Conservation (phyloP, 768 basidiomycete species). For the Dacryopinax spathularia region DNA sequence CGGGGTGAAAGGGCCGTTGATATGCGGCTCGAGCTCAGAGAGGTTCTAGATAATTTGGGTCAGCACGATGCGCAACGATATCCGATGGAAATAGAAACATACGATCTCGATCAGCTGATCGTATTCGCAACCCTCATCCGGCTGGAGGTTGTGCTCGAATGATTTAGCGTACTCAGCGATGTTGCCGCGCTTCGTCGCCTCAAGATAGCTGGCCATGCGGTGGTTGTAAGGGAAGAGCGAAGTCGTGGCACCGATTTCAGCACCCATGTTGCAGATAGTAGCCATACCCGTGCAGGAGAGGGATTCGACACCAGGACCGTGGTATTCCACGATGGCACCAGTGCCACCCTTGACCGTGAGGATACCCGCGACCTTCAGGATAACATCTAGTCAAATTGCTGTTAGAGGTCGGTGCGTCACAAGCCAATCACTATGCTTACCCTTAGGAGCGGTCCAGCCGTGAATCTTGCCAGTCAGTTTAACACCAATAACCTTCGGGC, state of each 20-base stretch:
- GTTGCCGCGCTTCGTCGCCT: conserved; percentile 80
- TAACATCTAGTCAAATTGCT: conserved; percentile 64
- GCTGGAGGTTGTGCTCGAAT: conserved; percentile 80
- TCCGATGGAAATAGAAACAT: conserved; percentile 20
- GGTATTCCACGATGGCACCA: conserved; percentile 96
- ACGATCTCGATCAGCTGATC: conserved; percentile 89
- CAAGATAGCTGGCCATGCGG: conserved; percentile 85
- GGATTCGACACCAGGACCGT: conserved; percentile 84
- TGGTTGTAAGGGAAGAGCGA: conserved; percentile 97
- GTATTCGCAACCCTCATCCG: conserved; percentile 81
- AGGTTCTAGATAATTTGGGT: conserved; percentile 49
- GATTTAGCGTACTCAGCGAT: conserved; percentile 79
- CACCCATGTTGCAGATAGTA: conserved; percentile 99
- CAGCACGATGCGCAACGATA: background rate
- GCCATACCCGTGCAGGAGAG: conserved; percentile 98
- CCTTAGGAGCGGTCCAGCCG: conserved; percentile 98
- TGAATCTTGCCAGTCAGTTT: conserved; percentile 86
- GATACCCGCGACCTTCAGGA: conserved; percentile 96
- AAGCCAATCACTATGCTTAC: conserved; percentile 27
- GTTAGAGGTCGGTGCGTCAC: background rate
- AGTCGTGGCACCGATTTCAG: conserved; percentile 97
- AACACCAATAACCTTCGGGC: conserved; percentile 97
- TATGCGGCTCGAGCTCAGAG: conserved; percentile 93
- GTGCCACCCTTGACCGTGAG: conserved; percentile 99
- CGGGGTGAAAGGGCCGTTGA: conserved; percentile 99